These are phyloP conservation scores for Colletotrichum phormii DNA, from an alignment of 2,329 filamentous ascomycete genomes.

Conservation along the genomic window DNA sequence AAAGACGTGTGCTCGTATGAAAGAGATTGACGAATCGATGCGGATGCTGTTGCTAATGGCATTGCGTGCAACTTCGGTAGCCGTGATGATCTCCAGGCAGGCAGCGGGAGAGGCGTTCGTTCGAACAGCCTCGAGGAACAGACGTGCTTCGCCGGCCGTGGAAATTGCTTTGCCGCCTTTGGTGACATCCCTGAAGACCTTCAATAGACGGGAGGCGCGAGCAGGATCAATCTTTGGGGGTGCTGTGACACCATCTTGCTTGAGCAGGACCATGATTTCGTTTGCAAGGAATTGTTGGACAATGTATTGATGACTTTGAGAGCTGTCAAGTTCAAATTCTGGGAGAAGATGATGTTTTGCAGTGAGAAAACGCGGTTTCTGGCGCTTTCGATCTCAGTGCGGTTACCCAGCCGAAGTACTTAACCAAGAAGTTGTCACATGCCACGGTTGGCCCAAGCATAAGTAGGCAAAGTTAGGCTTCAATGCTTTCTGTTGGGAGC, in stretches of 20 bases:
- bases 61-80: constrained; percentile 38
- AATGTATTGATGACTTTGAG: background rate
- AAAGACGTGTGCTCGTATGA: constrained; percentile 46
- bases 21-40: constrained; percentile 40
- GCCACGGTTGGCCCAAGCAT: background rate
- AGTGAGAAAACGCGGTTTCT: background rate
- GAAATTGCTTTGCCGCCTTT: constrained; percentile 25
- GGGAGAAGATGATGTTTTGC: background rate
- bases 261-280: too few relatives aligned
- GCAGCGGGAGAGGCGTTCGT: constrained; percentile 34
- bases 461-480: constrained; percentile 15
- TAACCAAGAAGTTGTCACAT: constrained; percentile 11
- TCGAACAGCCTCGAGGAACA: constrained; percentile 44
- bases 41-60: constrained; percentile 43
- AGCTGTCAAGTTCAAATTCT: background rate
- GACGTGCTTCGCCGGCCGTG: constrained; percentile 38
- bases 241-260: background rate
- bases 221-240: background rate
- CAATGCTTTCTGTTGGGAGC: background rate
- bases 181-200: constrained; percentile 34
- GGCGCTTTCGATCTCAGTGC: background rate
- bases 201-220: constrained; percentile 33
- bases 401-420: background rate
- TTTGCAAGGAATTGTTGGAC: too few relatives aligned
- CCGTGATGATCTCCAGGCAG: constrained; percentile 45